Conservation (phyloP, 164 flowering plant genomes). For the Liquidambar formosana region DNA sequence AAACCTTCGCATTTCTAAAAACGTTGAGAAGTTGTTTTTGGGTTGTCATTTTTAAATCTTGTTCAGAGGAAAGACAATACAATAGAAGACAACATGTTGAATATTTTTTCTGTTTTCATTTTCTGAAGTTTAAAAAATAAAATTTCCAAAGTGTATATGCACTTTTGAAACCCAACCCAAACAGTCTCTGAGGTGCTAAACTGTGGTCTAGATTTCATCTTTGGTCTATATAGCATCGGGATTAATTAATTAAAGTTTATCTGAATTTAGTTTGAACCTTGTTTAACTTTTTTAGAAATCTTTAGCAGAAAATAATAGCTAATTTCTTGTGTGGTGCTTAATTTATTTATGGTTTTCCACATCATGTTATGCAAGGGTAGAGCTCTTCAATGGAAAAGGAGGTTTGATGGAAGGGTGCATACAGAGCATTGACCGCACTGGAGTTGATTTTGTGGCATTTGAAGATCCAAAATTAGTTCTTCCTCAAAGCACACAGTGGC, state of each 20-base stretch:
- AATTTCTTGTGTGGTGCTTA: constrained; percentile 9
- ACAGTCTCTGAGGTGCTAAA: neutral
- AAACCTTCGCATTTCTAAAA: too few species aligned
- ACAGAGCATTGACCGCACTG: constrained; percentile 57
- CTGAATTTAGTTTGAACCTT: neutral
- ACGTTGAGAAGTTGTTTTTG: too few species aligned
- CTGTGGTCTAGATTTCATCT: neutral
- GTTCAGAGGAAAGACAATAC: too few species aligned
- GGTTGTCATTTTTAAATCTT: too few species aligned
- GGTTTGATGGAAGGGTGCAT: constrained; percentile 73
- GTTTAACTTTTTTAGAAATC: neutral
- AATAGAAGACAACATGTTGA: too few species aligned
- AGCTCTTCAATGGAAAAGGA: constrained; percentile 95
- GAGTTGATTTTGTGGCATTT: constrained; percentile 66
- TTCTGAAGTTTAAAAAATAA: too few species aligned
- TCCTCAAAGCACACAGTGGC: constrained; percentile 66
- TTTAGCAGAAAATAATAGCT: neutral
- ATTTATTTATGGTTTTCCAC: constrained; percentile 9
- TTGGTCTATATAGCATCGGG: neutral
- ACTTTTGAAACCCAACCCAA: neutral
- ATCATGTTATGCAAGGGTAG: constrained; percentile 62
- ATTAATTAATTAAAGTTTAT: neutral
- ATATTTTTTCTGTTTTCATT: too few species aligned
- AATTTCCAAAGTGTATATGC: too few species aligned
- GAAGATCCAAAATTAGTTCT: constrained; percentile 56